Conservation (phyloP, 164 flowering plant species). For the Kalanchoe fedtschenkoi region DNA sequence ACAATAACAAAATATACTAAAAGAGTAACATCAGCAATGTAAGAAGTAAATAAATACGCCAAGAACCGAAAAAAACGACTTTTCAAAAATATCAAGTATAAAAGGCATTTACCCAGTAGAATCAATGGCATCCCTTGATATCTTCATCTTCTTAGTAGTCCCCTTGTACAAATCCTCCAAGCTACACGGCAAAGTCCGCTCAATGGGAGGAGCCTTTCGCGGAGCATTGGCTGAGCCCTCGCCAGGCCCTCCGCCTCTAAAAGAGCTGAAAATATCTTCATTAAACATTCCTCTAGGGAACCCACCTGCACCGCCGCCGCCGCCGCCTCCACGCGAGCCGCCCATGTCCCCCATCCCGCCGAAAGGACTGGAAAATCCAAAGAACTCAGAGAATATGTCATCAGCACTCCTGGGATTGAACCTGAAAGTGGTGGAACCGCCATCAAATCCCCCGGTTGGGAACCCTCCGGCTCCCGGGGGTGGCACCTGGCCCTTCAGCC, state of each 20-base stretch:
- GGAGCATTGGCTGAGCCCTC: slow-evolving; percentile 28
- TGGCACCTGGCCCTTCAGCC: slow-evolving; percentile 65
- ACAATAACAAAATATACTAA: background rate
- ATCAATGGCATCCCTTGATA: slow-evolving; percentile 76
- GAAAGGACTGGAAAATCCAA: slow-evolving; percentile 65
- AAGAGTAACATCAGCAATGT: background rate
- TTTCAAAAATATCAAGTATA: too few relatives aligned
- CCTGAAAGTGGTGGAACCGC: slow-evolving; percentile 35
- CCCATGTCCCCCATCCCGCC: slow-evolving; percentile 59
- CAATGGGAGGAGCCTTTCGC: slow-evolving; percentile 55
- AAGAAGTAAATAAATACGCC: too few relatives aligned
- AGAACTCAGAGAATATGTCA: slow-evolving; percentile 81
- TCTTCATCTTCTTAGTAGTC: slow-evolving; percentile 90
- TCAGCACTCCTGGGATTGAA: slow-evolving; percentile 77
- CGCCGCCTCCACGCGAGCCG: slow-evolving; percentile 23
- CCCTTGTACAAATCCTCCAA: slow-evolving; percentile 93
- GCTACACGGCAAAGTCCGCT: slow-evolving; percentile 57
- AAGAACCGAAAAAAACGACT: too few relatives aligned
- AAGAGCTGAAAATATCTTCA: slow-evolving; percentile 46
- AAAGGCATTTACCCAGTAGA: slow-evolving; percentile 73
- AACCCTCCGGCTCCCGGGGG: slow-evolving; percentile 55
- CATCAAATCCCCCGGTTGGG: slow-evolving; percentile 19
- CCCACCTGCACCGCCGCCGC: slow-evolving; percentile 15
- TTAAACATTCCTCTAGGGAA: slow-evolving; percentile 44
- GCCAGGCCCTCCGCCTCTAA: slow-evolving; percentile 40